These are phyloP conservation scores for Cornus florida DNA, from an alignment of 148 eudicot genomes.

Conservation along the genomic window DNA sequence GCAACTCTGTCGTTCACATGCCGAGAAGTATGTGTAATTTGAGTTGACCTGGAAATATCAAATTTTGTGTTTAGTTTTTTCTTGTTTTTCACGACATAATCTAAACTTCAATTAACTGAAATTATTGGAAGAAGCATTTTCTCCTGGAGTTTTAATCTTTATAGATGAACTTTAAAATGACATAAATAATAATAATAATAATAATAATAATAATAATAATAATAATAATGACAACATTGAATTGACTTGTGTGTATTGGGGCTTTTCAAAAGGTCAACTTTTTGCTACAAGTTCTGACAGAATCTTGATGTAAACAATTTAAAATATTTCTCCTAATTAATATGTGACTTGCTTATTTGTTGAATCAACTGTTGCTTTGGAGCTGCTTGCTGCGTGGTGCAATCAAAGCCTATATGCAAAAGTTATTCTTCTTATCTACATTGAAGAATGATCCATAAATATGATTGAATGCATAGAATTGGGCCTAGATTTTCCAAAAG, in stretches of 20 bases:
- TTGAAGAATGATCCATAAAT: too few relatives aligned
- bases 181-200: background rate
- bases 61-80: background rate
- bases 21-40: conserved; percentile 71
- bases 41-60: background rate
- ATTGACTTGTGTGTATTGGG: background rate
- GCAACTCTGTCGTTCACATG: conserved; percentile 89
- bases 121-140: background rate
- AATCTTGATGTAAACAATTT: background rate
- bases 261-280: background rate
- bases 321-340: background rate
- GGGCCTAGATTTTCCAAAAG: background rate
- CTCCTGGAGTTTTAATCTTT: background rate
- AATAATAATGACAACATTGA: background rate
- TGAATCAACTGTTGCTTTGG: background rate
- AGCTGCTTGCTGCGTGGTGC: background rate
- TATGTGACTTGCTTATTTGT: background rate
- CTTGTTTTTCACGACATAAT: background rate
- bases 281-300: background rate
- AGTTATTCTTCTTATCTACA: too few relatives aligned
- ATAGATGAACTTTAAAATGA: background rate
- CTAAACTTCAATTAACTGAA: background rate
- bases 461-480: too few relatives aligned
- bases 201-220: background rate
- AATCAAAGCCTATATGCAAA: background rate